phyloP scores from a whole-genome alignment of 352 stramenopile species.

The Globisporangium acanthophoron region DNA sequence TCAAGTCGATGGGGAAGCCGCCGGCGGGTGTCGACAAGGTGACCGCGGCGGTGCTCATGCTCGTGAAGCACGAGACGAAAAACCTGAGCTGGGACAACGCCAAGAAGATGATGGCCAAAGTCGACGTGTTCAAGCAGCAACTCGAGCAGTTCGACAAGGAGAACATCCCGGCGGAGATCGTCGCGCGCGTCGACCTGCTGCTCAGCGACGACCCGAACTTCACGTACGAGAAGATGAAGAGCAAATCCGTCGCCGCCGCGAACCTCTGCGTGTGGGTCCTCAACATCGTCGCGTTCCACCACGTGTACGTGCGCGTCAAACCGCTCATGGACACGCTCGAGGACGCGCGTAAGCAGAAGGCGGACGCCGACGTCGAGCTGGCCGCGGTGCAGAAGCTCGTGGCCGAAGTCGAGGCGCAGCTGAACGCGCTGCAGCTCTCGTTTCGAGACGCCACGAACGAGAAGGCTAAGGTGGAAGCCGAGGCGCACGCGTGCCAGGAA shows the following conservation, averaged over 20 bases:
- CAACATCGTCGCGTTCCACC: conserved; percentile 91
- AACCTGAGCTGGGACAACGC: conserved; percentile 94
- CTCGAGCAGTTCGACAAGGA: conserved; percentile 91
- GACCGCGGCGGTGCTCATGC: conserved; percentile 86
- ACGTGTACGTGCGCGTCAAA: conserved; percentile 93
- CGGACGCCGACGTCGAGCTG: conserved; percentile 76
- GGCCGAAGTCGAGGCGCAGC: conserved; percentile 73
- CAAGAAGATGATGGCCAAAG: conserved; percentile 96
- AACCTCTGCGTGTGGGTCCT: conserved; percentile 93
- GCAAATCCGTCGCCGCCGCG: conserved; percentile 86
- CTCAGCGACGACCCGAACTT: conserved; percentile 90
- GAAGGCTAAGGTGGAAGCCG: conserved; percentile 87
- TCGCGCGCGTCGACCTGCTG: conserved; percentile 73
- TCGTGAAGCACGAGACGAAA: conserved; percentile 92
- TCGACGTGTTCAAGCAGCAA: conserved; percentile 89
- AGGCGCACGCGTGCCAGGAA: conserved; percentile 84
- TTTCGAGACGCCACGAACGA: conserved; percentile 87
- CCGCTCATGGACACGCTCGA: conserved; percentile 92
- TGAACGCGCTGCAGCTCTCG: conserved; percentile 70
- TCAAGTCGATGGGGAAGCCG: conserved; percentile 88
- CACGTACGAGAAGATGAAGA: conserved; percentile 93
- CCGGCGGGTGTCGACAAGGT: conserved; percentile 87
- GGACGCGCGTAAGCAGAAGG: conserved; percentile 67
- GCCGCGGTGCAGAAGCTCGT: conserved; percentile 79
- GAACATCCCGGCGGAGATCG: conserved; percentile 86